phyloP scores from a whole-genome alignment of 495 filamentous ascomycete species.

The Entonaema liquescens region DNA sequence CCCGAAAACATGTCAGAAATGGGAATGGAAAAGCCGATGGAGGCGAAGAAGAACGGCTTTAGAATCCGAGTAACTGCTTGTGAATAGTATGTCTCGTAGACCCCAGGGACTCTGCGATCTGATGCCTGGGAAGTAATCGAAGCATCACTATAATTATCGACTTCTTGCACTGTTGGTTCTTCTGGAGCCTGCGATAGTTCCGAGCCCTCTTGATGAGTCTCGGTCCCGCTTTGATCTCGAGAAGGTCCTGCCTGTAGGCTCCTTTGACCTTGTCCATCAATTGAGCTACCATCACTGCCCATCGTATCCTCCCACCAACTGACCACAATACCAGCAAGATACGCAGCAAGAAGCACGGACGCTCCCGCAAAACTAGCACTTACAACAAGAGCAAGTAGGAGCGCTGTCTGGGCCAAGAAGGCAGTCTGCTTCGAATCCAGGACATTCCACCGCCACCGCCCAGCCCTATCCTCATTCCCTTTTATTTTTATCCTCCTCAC shows the following conservation, averaged over 20 bases:
- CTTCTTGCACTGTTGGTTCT: neutral
- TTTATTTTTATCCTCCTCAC: neutral
- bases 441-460: neutral
- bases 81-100: conserved; percentile 67
- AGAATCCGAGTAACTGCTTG: conserved; percentile 63
- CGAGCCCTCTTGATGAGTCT: neutral
- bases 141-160: neutral
- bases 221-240: neutral
- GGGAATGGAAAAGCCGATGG: conserved; percentile 82
- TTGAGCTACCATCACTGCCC: neutral
- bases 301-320: conserved; percentile 58
- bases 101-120: conserved; percentile 28
- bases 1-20: conserved; percentile 73
- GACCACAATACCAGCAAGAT: conserved; percentile 68
- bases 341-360: conserved; percentile 75
- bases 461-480: neutral
- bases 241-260: neutral
- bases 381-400: conserved; percentile 65
- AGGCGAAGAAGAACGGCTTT: conserved; percentile 81
- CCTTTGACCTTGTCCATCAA: neutral
- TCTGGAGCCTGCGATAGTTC: neutral
- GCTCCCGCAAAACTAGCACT: conserved; percentile 69
- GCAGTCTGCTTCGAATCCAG: conserved; percentile 47
- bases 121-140: neutral
- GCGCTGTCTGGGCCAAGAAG: conserved; percentile 50